A percentile compares a stretch with the other conserved stretches of the same genome.
Conservation (phyloP, 768 basidiomycete genomes). For the Amanita rimosa region DNA sequence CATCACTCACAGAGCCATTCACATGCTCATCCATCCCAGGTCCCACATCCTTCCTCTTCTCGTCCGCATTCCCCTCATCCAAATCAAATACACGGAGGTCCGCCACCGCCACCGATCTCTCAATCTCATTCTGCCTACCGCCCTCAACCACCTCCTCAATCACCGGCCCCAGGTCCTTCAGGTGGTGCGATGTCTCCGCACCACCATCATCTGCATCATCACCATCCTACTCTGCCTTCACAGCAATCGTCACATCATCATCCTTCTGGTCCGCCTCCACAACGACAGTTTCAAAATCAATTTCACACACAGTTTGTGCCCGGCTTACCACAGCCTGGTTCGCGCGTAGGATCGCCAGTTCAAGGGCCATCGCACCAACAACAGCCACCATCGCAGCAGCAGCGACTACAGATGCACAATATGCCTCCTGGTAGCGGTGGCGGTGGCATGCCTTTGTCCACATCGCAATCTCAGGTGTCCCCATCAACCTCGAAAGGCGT, state of each 20-base stretch:
- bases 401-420: neutral
- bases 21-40: constrained; percentile 2
- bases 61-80: constrained; percentile 5
- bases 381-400: constrained; percentile 1
- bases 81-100: constrained; percentile 2
- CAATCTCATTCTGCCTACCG: constrained; percentile 4
- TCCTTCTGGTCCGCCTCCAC: constrained; percentile 9
- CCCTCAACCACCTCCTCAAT: constrained; percentile 4
- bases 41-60: constrained; percentile 1
- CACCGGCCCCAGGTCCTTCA: neutral
- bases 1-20: constrained; percentile 1
- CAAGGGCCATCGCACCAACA: constrained; percentile 4
- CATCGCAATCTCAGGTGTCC: neutral
- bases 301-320: constrained; percentile 17
- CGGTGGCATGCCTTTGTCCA: neutral
- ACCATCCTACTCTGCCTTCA: constrained; percentile 6
- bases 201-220: constrained; percentile 4
- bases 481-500: neutral
- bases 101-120: neutral
- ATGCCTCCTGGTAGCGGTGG: neutral
- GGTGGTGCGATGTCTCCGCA: constrained; percentile 1
- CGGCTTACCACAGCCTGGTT: constrained; percentile 9
- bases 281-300: constrained; percentile 16
- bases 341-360: constrained; percentile 4
- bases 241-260: constrained; percentile 6